Conservation (phyloP, 2,329 filamentous ascomycete species). For the Arachnopeziza araneosa region DNA sequence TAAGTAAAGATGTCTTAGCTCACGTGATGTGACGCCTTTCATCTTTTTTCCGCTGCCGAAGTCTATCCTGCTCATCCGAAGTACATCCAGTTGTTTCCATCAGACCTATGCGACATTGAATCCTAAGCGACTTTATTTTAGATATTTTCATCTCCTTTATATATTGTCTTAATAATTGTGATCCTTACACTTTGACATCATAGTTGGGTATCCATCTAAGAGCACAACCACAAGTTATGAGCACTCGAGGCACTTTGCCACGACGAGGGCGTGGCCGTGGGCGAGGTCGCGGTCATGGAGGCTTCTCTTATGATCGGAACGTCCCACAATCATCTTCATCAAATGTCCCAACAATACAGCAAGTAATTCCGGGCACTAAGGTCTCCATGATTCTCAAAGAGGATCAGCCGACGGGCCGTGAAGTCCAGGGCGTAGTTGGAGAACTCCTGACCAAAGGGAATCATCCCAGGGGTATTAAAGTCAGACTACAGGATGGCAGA, state of each 20-base stretch:
- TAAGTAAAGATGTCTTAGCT: too few relatives aligned
- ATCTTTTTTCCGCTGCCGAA: too few relatives aligned
- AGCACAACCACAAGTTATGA: not conserved
- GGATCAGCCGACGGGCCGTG: constrained; percentile 28
- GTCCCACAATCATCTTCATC: not conserved
- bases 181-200: too few relatives aligned
- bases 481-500: constrained; percentile 26
- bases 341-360: constrained; percentile 20
- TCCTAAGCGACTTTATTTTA: too few relatives aligned
- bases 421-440: constrained; percentile 25
- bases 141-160: too few relatives aligned
- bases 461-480: constrained; percentile 30
- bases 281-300: too few relatives aligned
- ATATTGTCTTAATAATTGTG: too few relatives aligned
- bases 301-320: not conserved
- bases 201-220: too few relatives aligned
- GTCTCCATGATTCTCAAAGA: constrained; percentile 30
- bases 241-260: not conserved
- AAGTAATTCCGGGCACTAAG: constrained; percentile 20
- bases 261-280: not conserved
- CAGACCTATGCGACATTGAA: too few relatives aligned
- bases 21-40: too few relatives aligned
- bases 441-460: constrained; percentile 27
- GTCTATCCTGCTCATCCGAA: too few relatives aligned
- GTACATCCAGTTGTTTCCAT: too few relatives aligned